Percentiles rank a stretch among this genome's conserved stretches.
phyloP scores from a whole-genome alignment of 768 basidiomycete species.

The Albatrellus ellisii region DNA sequence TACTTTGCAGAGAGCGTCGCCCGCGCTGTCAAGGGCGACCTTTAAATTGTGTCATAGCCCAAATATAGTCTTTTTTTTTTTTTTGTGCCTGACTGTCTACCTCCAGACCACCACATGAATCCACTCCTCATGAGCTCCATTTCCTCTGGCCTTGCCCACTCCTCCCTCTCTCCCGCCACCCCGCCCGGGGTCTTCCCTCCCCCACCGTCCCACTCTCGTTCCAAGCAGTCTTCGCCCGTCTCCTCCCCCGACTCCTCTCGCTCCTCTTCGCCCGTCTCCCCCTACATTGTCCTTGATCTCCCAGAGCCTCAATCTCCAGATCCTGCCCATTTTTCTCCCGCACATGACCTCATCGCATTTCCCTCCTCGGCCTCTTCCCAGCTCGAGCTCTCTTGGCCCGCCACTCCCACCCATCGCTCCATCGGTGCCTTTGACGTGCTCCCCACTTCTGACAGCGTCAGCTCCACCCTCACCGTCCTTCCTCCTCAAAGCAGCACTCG shows the following conservation, averaged over 20 bases:
- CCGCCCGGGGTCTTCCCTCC: constrained; percentile 11
- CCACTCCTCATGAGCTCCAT: background rate
- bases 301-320: constrained; percentile 12
- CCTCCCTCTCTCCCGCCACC: constrained; percentile 7
- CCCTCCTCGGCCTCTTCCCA: constrained; percentile 10
- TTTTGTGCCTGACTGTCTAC: background rate
- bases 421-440: constrained; percentile 2
- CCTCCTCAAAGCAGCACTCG: no score
- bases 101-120: background rate
- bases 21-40: constrained; percentile 64
- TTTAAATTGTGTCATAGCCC: constrained; percentile 28
- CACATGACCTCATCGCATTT: constrained; percentile 4
- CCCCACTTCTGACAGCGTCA: constrained; percentile 5
- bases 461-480: no score
- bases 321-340: constrained; percentile 11
- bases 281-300: constrained; percentile 5
- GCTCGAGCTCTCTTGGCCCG: constrained; percentile 5
- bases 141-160: background rate
- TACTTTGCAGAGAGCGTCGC: constrained; percentile 86
- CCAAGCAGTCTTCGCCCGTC: background rate
- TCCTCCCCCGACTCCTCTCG: background rate
- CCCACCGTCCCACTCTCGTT: constrained; percentile 10
- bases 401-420: constrained; percentile 2
- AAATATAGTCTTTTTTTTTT: background rate
- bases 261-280: background rate